These are phyloP conservation scores for Verbascum thapsus DNA, from an alignment of 257 asterid species.

Conservation along the genomic window DNA sequence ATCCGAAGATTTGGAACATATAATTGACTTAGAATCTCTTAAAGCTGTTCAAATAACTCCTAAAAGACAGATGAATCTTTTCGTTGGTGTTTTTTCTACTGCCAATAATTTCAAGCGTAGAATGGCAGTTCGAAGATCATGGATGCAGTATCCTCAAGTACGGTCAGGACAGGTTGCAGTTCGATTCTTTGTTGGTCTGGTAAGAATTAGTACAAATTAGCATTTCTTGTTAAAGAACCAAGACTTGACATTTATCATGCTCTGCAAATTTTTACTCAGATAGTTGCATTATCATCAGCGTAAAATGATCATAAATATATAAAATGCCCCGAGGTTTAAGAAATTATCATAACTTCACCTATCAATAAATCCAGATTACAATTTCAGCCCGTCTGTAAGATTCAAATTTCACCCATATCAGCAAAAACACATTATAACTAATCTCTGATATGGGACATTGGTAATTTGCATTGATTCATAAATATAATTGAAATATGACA, in stretches of 20 bases:
- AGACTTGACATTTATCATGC: background rate
- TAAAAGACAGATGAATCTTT: slow-evolving; percentile 54
- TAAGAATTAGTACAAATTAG: slow-evolving; percentile 38
- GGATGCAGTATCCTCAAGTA: slow-evolving; percentile 95
- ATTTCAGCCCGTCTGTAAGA: no score
- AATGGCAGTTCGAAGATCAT: slow-evolving; percentile 97
- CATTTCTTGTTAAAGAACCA: background rate
- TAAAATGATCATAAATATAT: no score
- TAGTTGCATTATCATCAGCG: no score
- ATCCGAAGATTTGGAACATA: slow-evolving; percentile 86
- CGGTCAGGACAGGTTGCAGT: slow-evolving; percentile 86
- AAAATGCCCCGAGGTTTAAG: no score
- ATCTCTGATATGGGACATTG: no score
- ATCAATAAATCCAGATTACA: no score
- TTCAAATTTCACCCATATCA: no score
- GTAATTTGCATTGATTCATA: background rate
- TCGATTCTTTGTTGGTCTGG: slow-evolving; percentile 99
- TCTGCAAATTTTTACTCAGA: no score
- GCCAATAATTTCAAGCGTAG: slow-evolving; percentile 95
- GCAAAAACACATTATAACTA: no score
- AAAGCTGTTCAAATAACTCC: slow-evolving; percentile 68
- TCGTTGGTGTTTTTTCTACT: slow-evolving; percentile 93
- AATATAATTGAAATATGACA: slow-evolving; percentile 14
- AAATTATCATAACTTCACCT: no score
- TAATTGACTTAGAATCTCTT: slow-evolving; percentile 72